Base-by-base conservation (phyloP, 2,329 filamentous ascomycete species). In the Didymella pinodella region DNA sequence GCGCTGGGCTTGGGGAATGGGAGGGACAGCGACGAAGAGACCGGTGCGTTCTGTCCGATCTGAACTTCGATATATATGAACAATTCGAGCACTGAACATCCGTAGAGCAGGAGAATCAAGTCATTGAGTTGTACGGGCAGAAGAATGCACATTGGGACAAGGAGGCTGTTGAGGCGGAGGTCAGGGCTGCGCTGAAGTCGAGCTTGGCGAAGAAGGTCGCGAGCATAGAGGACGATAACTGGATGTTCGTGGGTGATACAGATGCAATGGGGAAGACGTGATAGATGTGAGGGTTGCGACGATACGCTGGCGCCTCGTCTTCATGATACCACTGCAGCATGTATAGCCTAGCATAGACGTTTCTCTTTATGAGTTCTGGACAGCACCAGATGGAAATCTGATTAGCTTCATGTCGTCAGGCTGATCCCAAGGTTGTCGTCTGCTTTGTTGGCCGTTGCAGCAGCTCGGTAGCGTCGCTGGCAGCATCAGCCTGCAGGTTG, bases 201-300 rank as follows among this genome's bases (percentile, higher is more conserved):
- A 93, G 89, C 74, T 80, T 96, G 54, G 83, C 86, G 65, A 86
- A 86, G 58, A 92, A 92, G 73, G 89, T 93, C 2, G 85, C 86
- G 16, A 87, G 88, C 14, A 79, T 96, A 48, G 85, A 90, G 22
- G 90, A 95, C 49, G 93, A 97, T 71, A 90, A 89, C 69, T 97
- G 93, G 93, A 96, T 96, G 89, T 96, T 90, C 77, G 91, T 93
- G 75, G 81, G 86, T 2, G 90, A 92, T 67, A 31, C 18, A 2
- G 62, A 65, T 29, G 18, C 25, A 2, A 11, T 49, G 32, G 53
- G 57, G 28, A 67, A 65, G 22, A 2, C 2, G 22, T 22, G 22
- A 22, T 22, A 22, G 22, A 22, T 11, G 6, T 10, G 16, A 25
- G 18, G 5, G 4, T 6, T 6, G 7, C 2, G 11, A 25, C 10